These are phyloP conservation scores for Whalleya microplaca DNA, from an alignment of 2,329 filamentous ascomycete species.

Conservation along the genomic window DNA sequence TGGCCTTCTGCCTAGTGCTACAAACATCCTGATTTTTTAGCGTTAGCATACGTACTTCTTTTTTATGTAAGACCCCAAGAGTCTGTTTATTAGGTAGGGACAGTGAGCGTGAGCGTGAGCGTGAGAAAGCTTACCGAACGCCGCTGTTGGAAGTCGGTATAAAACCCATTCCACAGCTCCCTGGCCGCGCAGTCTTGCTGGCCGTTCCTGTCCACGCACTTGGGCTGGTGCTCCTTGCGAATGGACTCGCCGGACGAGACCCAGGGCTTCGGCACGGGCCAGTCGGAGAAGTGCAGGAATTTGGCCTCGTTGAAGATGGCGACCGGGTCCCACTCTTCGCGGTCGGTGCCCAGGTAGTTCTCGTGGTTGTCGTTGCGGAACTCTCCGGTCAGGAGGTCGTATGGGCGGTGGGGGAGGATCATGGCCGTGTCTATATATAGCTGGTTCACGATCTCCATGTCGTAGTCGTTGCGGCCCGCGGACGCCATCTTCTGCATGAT, in stretches of 20 bases:
- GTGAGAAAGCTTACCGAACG: conserved; percentile 30
- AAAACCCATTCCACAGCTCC: conserved; percentile 41
- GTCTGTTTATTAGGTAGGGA: no score
- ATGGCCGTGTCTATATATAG: conserved; percentile 62
- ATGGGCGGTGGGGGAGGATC: conserved; percentile 66
- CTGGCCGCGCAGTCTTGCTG: conserved; percentile 38
- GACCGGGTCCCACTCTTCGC: conserved; percentile 62
- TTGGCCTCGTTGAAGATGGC: conserved; percentile 61
- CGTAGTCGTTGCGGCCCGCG: conserved; percentile 49
- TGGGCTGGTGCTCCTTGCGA: conserved; percentile 37
- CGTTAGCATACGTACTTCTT: conserved; percentile 6
- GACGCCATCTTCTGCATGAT: conserved; percentile 40
- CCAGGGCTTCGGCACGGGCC: conserved; percentile 68
- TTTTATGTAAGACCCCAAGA: no score
- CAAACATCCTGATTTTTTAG: conserved; percentile 12
- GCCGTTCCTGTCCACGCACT: conserved; percentile 34
- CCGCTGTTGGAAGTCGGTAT: conserved; percentile 38
- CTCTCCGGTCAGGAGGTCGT: conserved; percentile 64
- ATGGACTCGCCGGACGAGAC: conserved; percentile 29
- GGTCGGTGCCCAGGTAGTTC: conserved; percentile 43
- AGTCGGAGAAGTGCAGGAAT: conserved; percentile 72
- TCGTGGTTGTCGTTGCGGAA: conserved; percentile 57
- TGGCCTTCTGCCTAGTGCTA: conserved; percentile 13
- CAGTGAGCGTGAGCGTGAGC: no score
- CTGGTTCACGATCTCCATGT: conserved; percentile 71